These are phyloP conservation scores for Rhizoctonia solani DNA, from an alignment of 1,284 basidiomycete genomes.

Conservation along the genomic window DNA sequence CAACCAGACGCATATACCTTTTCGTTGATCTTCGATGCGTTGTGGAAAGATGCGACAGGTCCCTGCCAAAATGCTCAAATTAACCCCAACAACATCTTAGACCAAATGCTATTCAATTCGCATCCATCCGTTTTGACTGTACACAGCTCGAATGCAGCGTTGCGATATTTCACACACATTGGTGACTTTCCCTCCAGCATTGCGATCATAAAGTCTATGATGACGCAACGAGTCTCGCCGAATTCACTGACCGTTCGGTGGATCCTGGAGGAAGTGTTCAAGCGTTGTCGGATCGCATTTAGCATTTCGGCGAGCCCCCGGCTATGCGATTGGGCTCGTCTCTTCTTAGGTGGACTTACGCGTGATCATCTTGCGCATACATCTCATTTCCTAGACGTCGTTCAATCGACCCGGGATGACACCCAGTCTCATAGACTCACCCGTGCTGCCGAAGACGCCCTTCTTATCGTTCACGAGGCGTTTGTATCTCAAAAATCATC, in stretches of 20 bases:
- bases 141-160: conserved; percentile 6
- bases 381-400: conserved; percentile 22
- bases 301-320: conserved; percentile 3
- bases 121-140: neutral
- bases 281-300: conserved; percentile 23
- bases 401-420: conserved; percentile 17
- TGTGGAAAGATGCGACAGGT: conserved; percentile 32
- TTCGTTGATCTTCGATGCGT: conserved; percentile 25
- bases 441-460: conserved; percentile 16
- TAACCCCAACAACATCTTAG: neutral
- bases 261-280: conserved; percentile 24
- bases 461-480: conserved; percentile 1
- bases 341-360: conserved; percentile 24
- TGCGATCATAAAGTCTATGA: neutral
- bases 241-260: conserved; percentile 28
- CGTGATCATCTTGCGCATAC: conserved; percentile 27
- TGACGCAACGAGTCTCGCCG: conserved; percentile 1
- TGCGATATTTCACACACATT: conserved; percentile 15
- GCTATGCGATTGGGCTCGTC: conserved; percentile 5
- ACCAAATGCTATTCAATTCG: neutral
- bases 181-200: conserved; percentile 23
- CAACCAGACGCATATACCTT: conserved; percentile 25
- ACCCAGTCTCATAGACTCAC: neutral
- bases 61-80: neutral
- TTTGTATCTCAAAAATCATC: neutral